Conservation (phyloP, 257 asterid species). For the Verbascum thapsus region DNA sequence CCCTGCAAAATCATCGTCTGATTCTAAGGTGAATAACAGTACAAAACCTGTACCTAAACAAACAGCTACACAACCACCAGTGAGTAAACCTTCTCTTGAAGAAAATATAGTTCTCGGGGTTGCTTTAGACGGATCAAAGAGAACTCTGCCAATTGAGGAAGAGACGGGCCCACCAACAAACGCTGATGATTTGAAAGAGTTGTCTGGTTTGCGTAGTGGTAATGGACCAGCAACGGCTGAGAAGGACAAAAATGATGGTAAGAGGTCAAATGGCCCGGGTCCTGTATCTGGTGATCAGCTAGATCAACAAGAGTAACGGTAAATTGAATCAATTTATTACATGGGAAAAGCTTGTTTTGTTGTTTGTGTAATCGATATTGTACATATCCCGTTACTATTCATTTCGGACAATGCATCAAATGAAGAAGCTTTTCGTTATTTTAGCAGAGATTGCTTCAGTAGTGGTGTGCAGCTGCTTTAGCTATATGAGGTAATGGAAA, state of each 20-base stretch:
- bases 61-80: conserved; percentile 37
- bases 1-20: conserved; percentile 39
- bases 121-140: conserved; percentile 91
- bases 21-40: conserved; percentile 45
- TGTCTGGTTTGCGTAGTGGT: conserved; percentile 57
- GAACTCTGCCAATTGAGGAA: conserved; percentile 95
- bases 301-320: conserved; percentile 42
- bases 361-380: too few species aligned
- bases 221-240: conserved; percentile 43
- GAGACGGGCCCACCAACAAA: conserved; percentile 36
- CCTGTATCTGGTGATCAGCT: conserved; percentile 42
- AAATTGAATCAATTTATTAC: not conserved
- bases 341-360: too few species aligned
- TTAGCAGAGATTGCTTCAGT: too few species aligned
- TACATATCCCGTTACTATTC: too few species aligned
- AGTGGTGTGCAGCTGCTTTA: too few species aligned
- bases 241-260: conserved; percentile 53
- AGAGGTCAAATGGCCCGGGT: conserved; percentile 34
- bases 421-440: too few species aligned
- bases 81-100: conserved; percentile 64
- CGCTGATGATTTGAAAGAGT: conserved; percentile 52
- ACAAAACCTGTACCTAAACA: conserved; percentile 42
- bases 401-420: too few species aligned
- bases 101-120: conserved; percentile 97
- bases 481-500: too few species aligned